Evolutionary conservation across 768 basidiomycete species (phyloP), one percentile per base, ranked within the genome.

Genomic region (Gymnopilus junonius): DNA sequence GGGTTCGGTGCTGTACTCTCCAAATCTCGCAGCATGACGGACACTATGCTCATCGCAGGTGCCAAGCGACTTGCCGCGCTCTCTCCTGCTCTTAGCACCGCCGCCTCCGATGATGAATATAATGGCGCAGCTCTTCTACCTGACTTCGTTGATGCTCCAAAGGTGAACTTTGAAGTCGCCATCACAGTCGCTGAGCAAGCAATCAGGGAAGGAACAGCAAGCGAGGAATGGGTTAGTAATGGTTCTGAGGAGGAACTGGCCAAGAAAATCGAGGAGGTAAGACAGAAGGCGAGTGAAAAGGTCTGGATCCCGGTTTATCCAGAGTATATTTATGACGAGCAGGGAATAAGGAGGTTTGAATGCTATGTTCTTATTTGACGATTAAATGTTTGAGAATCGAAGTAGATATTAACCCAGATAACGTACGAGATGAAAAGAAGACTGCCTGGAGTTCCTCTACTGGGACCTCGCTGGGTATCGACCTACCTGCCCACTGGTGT

Each of bases 11-110:
- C 91, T 39, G 87, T 95, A 68, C 78, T 94, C 25, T 79, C 87
- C 10, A 79, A 87, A 62, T 87, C 91, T 0, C 80, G 83, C 5
- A 75, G 71, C 8, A 81, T 96, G 68, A 89, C 91, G 1, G 92
- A 94, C 73, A 85, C 82, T n/a, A 95, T 96, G 94, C 91, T 96
- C 73, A 87, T 94, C 40, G 90, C 90, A 2, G 94, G 91, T 8
- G 87, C 92, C 0, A 82, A 79, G 27, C 84, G 88, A 12, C 88
- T 96, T 37, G 92, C 93, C 0, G 79, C 85, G 8, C 84, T 95
- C 43, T 87, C 93, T 0, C 93, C 93, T 1, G 93, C 76, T 1
- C 65, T 77, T n/a, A n/a, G n/a, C 29, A 60, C 20, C 20, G 57
- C 53, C 14, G 55, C 61, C 17, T 58, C 66, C 32, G 59, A 65